Evolutionary conservation across 2,329 filamentous ascomycete genomes (phyloP), one percentile per base, ranked within the genome.

Genomic region (Aspergillus chevalieri): DNA sequence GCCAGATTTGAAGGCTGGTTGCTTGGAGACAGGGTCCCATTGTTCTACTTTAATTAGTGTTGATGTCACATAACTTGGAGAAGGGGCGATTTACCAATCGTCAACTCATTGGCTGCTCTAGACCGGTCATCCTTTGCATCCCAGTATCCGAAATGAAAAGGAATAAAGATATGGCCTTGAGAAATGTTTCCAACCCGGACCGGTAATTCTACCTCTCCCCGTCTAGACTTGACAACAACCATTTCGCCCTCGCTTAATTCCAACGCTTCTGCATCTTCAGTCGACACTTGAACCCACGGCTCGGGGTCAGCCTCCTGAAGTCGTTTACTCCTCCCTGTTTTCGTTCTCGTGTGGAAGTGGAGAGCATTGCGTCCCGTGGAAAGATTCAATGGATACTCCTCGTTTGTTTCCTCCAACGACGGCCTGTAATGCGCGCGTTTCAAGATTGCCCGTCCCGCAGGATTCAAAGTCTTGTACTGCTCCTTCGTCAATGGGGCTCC

Each of bases 81-180:
- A 10, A 41, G 3, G 3, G 41, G 2, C 14, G 43, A 50, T 55
- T 48, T 60, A 69, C 66, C 61, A 24, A 60, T 57, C 9, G 69
- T 71, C 9, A 71, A 56, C 48, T 71, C 68, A 52, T 70, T 70
- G 0, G 66, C 68, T 6, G 68, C 68, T 15, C 64, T 50, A 2
- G 67, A 61, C 30, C 61, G 42, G 6, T 58, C 63, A 43, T 65
- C 65, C n/a, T 61, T 57, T 7, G 56, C 52, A 54, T 71, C 68
- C 42, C 57, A 71, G 45, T 70, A 70, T 6, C 66, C 66, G 54
- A 66, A 70, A 46, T 71, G 68, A 43, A 71, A 71, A 2, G 67
- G 67, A n/a, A 70, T 66, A 44, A 71, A 71, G 5, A 64, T 59
- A 44, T 70, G 65, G 2, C 67, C 65, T 17, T 57, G 33, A 9